These are phyloP conservation scores for Cryphonectria carpinicola DNA, from an alignment of 2,329 filamentous ascomycete genomes.

Conservation along the genomic window DNA sequence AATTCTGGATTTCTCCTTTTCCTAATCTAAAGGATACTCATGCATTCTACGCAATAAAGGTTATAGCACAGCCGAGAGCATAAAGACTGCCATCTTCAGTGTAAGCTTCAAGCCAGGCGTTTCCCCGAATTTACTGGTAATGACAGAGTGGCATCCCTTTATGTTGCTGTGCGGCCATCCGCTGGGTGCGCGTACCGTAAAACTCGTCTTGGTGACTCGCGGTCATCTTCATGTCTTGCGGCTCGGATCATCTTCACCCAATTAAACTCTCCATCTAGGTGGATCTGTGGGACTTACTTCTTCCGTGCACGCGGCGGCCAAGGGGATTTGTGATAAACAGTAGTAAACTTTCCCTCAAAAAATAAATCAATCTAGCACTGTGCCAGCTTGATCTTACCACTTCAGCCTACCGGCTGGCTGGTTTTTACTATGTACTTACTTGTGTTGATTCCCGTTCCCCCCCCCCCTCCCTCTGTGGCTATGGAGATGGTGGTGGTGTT, in stretches of 20 bases:
- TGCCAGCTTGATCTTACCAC: not conserved
- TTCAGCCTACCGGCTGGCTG: not conserved
- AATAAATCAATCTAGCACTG: not conserved
- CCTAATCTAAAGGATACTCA: not conserved
- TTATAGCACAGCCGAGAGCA: not conserved
- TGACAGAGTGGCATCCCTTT: not conserved
- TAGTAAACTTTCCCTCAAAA: not conserved
- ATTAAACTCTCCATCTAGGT: not conserved
- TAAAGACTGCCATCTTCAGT: not conserved
- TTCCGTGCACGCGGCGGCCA: not conserved
- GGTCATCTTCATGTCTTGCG: not conserved
- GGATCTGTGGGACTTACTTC: not conserved
- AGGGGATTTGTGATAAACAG: not conserved
- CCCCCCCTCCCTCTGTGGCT: not conserved
- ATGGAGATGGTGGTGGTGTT: not conserved
- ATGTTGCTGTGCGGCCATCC: not conserved
- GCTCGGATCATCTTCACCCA: not conserved
- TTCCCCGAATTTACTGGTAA: not conserved
- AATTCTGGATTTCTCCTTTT: not conserved
- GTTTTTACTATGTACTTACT: not conserved
- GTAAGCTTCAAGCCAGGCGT: not conserved
- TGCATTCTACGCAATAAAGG: not conserved
- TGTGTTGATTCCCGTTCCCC: not conserved
- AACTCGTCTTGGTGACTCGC: no score
- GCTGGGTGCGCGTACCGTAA: not conserved